Conservation (phyloP, 1,284 basidiomycete genomes). For the Prillingera fragicola region DNA sequence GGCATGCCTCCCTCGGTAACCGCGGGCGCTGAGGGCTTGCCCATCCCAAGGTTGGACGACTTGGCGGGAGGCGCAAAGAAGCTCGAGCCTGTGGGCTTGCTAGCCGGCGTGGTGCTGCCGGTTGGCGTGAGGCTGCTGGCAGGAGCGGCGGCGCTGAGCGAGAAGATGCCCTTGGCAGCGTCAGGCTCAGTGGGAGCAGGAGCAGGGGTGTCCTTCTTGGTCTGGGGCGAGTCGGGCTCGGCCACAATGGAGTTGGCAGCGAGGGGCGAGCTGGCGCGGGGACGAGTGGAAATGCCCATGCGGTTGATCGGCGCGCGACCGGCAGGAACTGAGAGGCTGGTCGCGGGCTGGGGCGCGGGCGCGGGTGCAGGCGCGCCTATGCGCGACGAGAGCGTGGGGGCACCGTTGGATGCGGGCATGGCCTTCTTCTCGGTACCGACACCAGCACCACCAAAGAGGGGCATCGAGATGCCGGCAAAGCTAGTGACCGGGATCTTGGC, state of each 20-base stretch:
- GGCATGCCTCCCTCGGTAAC: slow-evolving; percentile 10
- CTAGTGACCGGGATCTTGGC: slow-evolving; percentile 36
- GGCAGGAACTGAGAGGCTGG: slow-evolving; percentile 14
- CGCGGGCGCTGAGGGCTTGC: slow-evolving; percentile 23
- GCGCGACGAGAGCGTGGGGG: slow-evolving; percentile 14
- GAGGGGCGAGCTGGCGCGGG: slow-evolving; percentile 42
- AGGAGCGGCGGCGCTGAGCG: slow-evolving; percentile 4
- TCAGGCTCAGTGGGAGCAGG: slow-evolving; percentile 5
- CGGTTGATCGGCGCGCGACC: slow-evolving; percentile 22
- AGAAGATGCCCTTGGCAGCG: slow-evolving; percentile 21
- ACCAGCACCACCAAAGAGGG: slow-evolving; percentile 9
- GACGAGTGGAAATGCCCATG: slow-evolving; percentile 25
- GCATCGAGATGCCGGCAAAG: slow-evolving; percentile 38
- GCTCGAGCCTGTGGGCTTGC: slow-evolving; percentile 23
- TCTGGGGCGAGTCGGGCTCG: slow-evolving; percentile 36
- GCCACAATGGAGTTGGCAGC: slow-evolving; percentile 35
- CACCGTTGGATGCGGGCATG: background rate
- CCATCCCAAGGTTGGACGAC: slow-evolving; percentile 20
- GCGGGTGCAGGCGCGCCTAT: slow-evolving; percentile 9
- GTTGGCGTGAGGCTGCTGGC: slow-evolving; percentile 17
- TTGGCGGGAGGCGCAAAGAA: slow-evolving; percentile 23
- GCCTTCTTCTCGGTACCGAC: background rate
- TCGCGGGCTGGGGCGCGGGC: slow-evolving; percentile 5
- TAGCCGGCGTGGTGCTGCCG: slow-evolving; percentile 20
- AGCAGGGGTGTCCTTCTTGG: slow-evolving; percentile 7